Percentiles rank a stretch among this genome's conserved stretches.
phyloP scores from a whole-genome alignment of 345 rosid genomes.

The Sisymbrium irio region DNA sequence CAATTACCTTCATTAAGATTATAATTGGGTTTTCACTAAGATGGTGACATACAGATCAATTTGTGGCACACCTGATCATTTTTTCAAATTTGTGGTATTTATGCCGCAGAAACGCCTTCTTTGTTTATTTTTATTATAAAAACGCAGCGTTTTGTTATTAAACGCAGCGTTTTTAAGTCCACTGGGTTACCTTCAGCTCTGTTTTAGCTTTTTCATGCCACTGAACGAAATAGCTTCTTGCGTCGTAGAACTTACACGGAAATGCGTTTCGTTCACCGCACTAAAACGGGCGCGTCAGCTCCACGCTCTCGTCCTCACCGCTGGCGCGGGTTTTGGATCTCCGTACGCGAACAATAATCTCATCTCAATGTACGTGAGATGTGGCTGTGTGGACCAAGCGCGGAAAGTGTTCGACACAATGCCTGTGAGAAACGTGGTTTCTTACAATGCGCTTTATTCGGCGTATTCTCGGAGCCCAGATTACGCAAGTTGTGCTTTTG shows the following conservation, averaged over 20 bases:
- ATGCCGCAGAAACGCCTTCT: neutral
- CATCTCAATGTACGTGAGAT: slow-evolving; percentile 62
- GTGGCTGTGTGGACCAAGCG: slow-evolving; percentile 41
- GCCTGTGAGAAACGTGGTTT: slow-evolving; percentile 59
- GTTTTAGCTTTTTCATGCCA: slow-evolving; percentile 30
- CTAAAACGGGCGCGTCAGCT: slow-evolving; percentile 51
- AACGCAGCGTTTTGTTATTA: neutral
- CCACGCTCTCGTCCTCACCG: slow-evolving; percentile 60
- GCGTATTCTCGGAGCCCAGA: slow-evolving; percentile 55
- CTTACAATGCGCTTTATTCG: slow-evolving; percentile 61
- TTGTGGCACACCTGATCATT: too few species aligned
- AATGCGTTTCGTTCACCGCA: slow-evolving; percentile 50
- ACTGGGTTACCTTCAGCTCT: neutral
- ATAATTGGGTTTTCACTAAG: too few species aligned
- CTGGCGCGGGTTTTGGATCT: slow-evolving; percentile 25
- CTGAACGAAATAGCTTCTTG: slow-evolving; percentile 35
- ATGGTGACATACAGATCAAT: too few species aligned
- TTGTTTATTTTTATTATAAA: neutral
- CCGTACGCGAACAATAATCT: slow-evolving; percentile 66
- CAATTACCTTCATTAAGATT: too few species aligned
- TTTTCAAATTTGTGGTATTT: too few species aligned
- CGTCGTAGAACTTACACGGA: slow-evolving; percentile 41
- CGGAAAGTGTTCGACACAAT: slow-evolving; percentile 65
- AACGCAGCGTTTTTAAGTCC: slow-evolving; percentile 18
- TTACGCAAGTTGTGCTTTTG: slow-evolving; percentile 35